A percentile compares a stretch with the other conserved stretches of the same genome.
Conservation (phyloP, 306 rosid genomes). For the Begonia loranthoides region DNA sequence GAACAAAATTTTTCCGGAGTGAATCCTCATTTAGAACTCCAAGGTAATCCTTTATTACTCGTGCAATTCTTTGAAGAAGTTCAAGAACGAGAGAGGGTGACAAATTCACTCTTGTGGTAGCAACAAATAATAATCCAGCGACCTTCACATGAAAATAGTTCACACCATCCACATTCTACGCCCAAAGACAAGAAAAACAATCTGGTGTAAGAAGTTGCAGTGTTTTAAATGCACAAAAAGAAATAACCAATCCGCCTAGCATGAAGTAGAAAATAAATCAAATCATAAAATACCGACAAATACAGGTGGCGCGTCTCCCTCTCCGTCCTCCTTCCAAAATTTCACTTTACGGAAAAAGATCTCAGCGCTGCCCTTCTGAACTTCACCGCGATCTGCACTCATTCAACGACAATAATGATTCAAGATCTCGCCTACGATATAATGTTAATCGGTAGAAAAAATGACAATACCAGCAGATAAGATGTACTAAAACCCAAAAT, state of each 20-base stretch:
- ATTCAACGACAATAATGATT: constrained; percentile 2
- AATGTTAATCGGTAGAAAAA: too few relatives aligned
- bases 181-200: constrained; percentile 5
- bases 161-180: constrained; percentile 79
- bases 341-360: constrained; percentile 79
- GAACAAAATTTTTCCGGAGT: constrained; percentile 78
- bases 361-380: constrained; percentile 76
- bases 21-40: constrained; percentile 91
- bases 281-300: constrained; percentile 59
- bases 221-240: not conserved
- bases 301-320: constrained; percentile 90
- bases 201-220: not conserved
- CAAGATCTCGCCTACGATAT: not conserved
- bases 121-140: constrained; percentile 77
- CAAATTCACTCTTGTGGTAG: constrained; percentile 62
- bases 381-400: constrained; percentile 76
- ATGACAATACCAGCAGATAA: too few relatives aligned
- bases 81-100: constrained; percentile 83
- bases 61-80: constrained; percentile 73
- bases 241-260: not conserved
- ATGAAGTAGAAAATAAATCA: not conserved
- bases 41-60: constrained; percentile 84
- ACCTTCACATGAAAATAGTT: constrained; percentile 89
- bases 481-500: too few relatives aligned
- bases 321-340: constrained; percentile 78